Evolutionary conservation across 352 stramenopile species (phyloP).

Genomic region (Phytopythium mirpurense): DNA sequence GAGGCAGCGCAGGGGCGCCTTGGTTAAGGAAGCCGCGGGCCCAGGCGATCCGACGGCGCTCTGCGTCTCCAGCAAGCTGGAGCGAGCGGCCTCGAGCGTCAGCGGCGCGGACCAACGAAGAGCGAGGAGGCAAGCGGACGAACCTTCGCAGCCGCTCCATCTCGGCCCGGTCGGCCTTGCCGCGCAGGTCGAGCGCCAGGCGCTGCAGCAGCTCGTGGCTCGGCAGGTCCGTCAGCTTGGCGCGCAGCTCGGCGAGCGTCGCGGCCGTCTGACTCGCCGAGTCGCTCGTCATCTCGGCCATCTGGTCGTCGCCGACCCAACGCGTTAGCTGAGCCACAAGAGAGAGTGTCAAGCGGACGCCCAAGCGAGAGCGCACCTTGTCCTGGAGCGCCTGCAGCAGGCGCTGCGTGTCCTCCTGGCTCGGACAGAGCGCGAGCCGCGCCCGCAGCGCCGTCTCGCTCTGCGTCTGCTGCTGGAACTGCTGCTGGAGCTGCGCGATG

Average conservation of each 20-base stretch:
- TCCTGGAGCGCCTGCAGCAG: constrained; percentile 47
- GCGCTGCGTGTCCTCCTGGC: constrained; percentile 55
- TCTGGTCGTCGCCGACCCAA: neutral
- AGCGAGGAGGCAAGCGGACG: too few relatives aligned
- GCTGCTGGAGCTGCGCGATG: constrained; percentile 36
- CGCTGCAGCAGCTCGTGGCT: constrained; percentile 42
- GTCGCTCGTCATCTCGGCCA: constrained; percentile 33
- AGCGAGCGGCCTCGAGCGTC: neutral
- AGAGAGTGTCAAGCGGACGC: too few relatives aligned
- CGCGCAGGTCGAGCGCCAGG: constrained; percentile 32
- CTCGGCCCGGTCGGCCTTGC: constrained; percentile 50
- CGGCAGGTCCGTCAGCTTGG: constrained; percentile 39
- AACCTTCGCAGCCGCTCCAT: constrained; percentile 42
- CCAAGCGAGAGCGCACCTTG: too few relatives aligned
- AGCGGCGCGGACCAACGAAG: neutral
- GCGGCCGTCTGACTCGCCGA: constrained; percentile 37
- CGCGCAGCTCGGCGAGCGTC: constrained; percentile 44
- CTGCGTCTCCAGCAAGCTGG: constrained; percentile 27
- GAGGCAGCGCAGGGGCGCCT: constrained; percentile 51
- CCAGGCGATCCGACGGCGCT: neutral
- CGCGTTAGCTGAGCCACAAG: neutral
- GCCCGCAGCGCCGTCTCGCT: constrained; percentile 35
- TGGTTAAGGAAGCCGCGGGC: constrained; percentile 32
- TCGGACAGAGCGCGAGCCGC: constrained; percentile 44
- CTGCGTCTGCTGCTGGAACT: constrained; percentile 37